A percentile compares a stretch with the other conserved stretches of the same genome.
These are phyloP conservation scores for Aspergillus wentii DNA, from an alignment of 495 filamentous ascomycete species.

Conservation along the genomic window DNA sequence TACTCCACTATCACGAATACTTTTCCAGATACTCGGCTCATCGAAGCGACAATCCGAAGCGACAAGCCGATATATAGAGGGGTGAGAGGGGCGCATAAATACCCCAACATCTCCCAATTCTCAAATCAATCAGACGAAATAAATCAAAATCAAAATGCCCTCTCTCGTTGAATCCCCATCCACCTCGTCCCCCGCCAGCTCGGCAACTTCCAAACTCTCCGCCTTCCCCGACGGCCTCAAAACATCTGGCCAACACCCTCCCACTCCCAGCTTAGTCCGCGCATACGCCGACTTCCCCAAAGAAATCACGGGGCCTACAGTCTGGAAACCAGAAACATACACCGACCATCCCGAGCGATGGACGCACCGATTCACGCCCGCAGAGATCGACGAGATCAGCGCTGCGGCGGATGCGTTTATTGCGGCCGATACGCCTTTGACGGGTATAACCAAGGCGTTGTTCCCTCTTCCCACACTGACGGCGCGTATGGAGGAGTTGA, in stretches of 20 bases:
- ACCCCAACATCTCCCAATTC: too few relatives aligned
- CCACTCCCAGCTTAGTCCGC: constrained; percentile 57
- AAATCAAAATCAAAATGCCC: too few relatives aligned
- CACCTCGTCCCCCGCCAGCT: constrained; percentile 20
- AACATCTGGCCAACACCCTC: constrained; percentile 78
- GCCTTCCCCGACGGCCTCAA: constrained; percentile 55
- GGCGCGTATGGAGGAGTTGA: constrained; percentile 30
- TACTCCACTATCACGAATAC: too few relatives aligned
- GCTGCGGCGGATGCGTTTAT: constrained; percentile 65
- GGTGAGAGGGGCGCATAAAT: too few relatives aligned
- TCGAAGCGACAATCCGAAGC: too few relatives aligned
- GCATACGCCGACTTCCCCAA: constrained; percentile 72
- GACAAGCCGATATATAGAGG: too few relatives aligned
- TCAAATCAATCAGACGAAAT: too few relatives aligned
- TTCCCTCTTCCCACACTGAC: neutral
- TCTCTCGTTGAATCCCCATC: too few relatives aligned
- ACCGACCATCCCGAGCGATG: constrained; percentile 64
- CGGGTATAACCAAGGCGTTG: constrained; percentile 66
- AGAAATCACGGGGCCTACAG: constrained; percentile 66
- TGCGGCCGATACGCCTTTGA: constrained; percentile 54
- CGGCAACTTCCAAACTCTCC: constrained; percentile 28
- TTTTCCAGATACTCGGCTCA: too few relatives aligned
- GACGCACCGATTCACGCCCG: constrained; percentile 63
- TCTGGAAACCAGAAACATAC: constrained; percentile 76
- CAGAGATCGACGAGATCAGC: constrained; percentile 67